Conservation (phyloP, 768 basidiomycete genomes). For the Naganishia randhawae region DNA sequence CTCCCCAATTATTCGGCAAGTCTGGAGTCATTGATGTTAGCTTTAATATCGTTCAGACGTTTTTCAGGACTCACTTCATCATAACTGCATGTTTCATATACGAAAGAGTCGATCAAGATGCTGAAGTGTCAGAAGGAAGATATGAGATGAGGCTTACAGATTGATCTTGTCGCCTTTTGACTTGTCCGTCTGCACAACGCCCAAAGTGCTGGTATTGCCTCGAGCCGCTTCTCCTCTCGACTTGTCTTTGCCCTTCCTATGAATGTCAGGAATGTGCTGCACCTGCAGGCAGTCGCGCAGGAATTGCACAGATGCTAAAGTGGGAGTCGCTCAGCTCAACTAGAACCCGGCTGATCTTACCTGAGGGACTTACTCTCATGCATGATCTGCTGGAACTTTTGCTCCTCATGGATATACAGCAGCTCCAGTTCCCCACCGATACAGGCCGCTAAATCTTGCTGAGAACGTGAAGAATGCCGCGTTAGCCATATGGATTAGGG, state of each 20-base stretch:
- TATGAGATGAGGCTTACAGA: background rate
- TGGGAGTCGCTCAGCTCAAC: background rate
- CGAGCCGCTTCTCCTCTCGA: slow-evolving; percentile 2
- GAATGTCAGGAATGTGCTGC: slow-evolving; percentile 36
- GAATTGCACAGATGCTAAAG: slow-evolving; percentile 45
- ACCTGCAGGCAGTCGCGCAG: slow-evolving; percentile 44
- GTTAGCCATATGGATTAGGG: background rate
- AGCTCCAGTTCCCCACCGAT: slow-evolving; percentile 47
- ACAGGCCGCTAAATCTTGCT: slow-evolving; percentile 43
- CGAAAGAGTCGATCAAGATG: background rate
- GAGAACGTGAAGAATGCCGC: background rate
- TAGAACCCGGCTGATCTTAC: background rate
- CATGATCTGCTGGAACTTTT: slow-evolving; percentile 39
- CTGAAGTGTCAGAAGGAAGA: background rate
- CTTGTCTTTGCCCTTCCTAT: slow-evolving; percentile 18
- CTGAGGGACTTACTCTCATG: slow-evolving; percentile 35
- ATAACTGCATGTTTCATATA: background rate
- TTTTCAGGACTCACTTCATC: slow-evolving; percentile 11
- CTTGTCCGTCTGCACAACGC: slow-evolving; percentile 21
- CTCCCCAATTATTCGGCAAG: slow-evolving; percentile 41
- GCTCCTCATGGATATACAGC: slow-evolving; percentile 41
- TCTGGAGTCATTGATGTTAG: slow-evolving; percentile 38
- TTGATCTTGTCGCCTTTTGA: slow-evolving; percentile 2
- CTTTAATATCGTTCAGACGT: background rate
- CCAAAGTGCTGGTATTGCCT: background rate